Percentiles rank a stretch among this genome's conserved stretches.
phyloP scores from a whole-genome alignment of 805 yeast genomes.

The Ogataea chonburiensis region DNA sequence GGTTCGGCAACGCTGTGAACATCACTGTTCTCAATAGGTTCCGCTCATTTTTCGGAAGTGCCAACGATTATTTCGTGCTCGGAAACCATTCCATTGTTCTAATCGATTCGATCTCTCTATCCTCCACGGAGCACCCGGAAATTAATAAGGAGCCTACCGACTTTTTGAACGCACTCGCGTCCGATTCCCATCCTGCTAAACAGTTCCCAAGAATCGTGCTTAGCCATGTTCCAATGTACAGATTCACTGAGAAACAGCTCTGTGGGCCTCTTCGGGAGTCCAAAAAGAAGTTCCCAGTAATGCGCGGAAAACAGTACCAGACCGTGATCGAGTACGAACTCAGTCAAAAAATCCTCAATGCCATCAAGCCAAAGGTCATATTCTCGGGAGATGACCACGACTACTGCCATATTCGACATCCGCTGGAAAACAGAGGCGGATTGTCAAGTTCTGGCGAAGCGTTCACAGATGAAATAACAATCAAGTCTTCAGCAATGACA shows the following conservation, averaged over 20 bases:
- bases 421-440: constrained; percentile 16
- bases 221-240: constrained; percentile 83
- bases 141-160: constrained; percentile 48
- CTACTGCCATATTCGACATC: constrained; percentile 76
- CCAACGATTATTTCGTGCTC: constrained; percentile 53
- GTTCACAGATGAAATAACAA: constrained; percentile 62
- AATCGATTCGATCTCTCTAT: constrained; percentile 77
- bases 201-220: constrained; percentile 65
- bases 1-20: constrained; percentile 74
- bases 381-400: constrained; percentile 97
- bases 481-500: constrained; percentile 89
- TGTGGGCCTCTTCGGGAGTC: constrained; percentile 84
- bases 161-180: constrained; percentile 46
- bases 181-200: constrained; percentile 21
- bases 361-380: constrained; percentile 63
- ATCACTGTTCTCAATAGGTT: constrained; percentile 60
- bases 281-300: constrained; percentile 59
- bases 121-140: constrained; percentile 48
- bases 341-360: constrained; percentile 54
- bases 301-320: constrained; percentile 82
- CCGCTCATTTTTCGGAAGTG: constrained; percentile 66
- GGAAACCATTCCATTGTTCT: constrained; percentile 73
- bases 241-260: constrained; percentile 52
- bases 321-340: constrained; percentile 68
- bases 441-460: constrained; percentile 8